Evolutionary conservation across 495 filamentous ascomycete species (phyloP), one percentile per base, ranked within the genome.

Genomic region (Aspergillus leporis): DNA sequence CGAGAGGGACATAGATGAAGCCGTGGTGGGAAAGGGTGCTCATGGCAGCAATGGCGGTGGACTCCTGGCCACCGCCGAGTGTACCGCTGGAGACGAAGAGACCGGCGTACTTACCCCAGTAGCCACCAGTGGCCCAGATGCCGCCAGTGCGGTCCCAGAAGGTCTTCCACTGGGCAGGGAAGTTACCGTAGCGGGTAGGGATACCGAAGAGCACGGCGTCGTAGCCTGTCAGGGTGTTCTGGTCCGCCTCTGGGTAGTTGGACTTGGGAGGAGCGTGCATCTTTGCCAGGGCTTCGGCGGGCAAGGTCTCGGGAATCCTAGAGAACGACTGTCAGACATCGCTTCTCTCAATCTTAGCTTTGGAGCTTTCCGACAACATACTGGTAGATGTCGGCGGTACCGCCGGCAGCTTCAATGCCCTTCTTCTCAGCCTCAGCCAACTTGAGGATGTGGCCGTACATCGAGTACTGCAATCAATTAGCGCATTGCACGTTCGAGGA

Each of bases 181-280:
- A 96, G 85, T 96, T 99, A 72, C 94, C 94, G 79, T 90, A 99
- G 56, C 94, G 88, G n/a, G 94, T 99, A 31, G 94, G 94, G 74
- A 99, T 92, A 65, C 95, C 95, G 61, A 99, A 83, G 38, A 99
- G 87, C 76, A 99, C 87, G 70, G 81, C 94, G 70, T 98, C 92
- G 78, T 94, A 97, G 55, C 83, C 57, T 61, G 85, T 80, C n/a
- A 97, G 85, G 13, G 73, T 78, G 5, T 78, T 69, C 22, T 91
- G 86, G 68, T 88, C 84, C 65, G 87, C 76, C 53, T 87, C 70
- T 34, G 91, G 86, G 74, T 91, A 78, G 70, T 81, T 78, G 49
- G 80, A 66, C 81, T 97, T 94, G 61, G 86, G 71, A 6, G 93
- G 89, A 46, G 94, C 93, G 79, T 96, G 69, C 92, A 98, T 95